A percentile compares a stretch with the other conserved stretches of the same genome.
Conservation (phyloP, 176 grass and related monocot genomes). For the Chrysopogon serrulatus region DNA sequence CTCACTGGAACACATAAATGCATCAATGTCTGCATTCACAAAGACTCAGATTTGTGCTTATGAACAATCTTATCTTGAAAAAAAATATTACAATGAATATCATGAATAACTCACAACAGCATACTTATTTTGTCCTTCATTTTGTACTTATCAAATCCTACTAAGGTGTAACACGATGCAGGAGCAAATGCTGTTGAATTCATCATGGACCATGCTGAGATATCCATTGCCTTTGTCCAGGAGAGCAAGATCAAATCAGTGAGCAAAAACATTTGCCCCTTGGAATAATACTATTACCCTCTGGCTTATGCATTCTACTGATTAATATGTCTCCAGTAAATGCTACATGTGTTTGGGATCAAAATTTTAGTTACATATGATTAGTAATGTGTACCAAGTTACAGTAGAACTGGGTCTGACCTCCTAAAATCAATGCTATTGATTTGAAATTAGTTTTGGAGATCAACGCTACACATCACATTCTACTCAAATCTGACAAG, state of each 20-base stretch:
- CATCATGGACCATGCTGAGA: conserved; percentile 82
- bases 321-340: background rate
- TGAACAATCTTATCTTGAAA: background rate
- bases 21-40: background rate
- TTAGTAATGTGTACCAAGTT: background rate
- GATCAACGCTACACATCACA: background rate
- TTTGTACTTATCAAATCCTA: background rate
- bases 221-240: conserved; percentile 88
- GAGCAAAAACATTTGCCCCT: conserved; percentile 31
- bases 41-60: background rate
- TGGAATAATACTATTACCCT: background rate
- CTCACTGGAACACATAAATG: background rate
- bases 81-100: background rate
- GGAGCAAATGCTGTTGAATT: conserved; percentile 96
- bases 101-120: background rate
- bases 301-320: background rate
- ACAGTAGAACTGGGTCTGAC: background rate
- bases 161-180: conserved; percentile 15
- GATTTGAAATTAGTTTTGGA: background rate
- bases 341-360: background rate
- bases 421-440: background rate
- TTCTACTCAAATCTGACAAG: background rate
- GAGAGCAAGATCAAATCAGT: conserved; percentile 89
- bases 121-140: background rate
- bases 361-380: background rate